Percentiles rank a stretch among this genome's conserved stretches.
Evolutionary conservation across 352 stramenopile genomes (phyloP).

Genomic region (Pythium aquatile): DNA sequence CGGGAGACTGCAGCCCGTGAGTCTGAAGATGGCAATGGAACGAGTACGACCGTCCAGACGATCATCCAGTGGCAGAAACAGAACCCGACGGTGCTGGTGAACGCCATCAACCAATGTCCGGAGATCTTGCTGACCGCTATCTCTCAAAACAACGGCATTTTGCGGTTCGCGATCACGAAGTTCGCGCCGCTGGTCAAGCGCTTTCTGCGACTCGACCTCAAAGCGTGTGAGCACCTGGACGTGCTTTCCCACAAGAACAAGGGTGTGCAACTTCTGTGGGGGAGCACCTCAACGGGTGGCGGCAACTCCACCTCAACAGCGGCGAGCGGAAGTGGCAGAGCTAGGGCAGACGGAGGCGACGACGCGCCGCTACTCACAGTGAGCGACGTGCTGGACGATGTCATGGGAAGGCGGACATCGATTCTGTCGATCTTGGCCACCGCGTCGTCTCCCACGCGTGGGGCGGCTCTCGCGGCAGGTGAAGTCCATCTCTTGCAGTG

Average conservation of each 20-base stretch:
- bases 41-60: conserved; percentile 37
- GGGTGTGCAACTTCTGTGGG: conserved; percentile 65
- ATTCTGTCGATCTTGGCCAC: conserved; percentile 6
- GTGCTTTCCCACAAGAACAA: conserved; percentile 43
- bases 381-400: conserved; percentile 7
- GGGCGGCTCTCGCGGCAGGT: not conserved
- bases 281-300: conserved; percentile 17
- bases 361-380: not conserved
- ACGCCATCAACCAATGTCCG: conserved; percentile 57
- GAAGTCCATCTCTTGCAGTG: conserved; percentile 48
- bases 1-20: conserved; percentile 28
- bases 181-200: conserved; percentile 61
- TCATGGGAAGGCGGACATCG: not conserved
- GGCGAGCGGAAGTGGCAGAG: not conserved
- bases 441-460: not conserved
- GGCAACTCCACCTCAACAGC: not conserved
- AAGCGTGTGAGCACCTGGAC: conserved; percentile 57
- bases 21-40: conserved; percentile 24
- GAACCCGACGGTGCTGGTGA: conserved; percentile 56
- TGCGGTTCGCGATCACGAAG: conserved; percentile 71
- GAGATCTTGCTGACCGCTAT: conserved; percentile 68
- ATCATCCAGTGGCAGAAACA: conserved; percentile 54
- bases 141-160: conserved; percentile 59
- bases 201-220: conserved; percentile 62
- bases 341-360: not conserved